Percentiles rank a stretch among this genome's conserved stretches.
Conservation (phyloP, 768 basidiomycete genomes). For the Collybia sp. region DNA sequence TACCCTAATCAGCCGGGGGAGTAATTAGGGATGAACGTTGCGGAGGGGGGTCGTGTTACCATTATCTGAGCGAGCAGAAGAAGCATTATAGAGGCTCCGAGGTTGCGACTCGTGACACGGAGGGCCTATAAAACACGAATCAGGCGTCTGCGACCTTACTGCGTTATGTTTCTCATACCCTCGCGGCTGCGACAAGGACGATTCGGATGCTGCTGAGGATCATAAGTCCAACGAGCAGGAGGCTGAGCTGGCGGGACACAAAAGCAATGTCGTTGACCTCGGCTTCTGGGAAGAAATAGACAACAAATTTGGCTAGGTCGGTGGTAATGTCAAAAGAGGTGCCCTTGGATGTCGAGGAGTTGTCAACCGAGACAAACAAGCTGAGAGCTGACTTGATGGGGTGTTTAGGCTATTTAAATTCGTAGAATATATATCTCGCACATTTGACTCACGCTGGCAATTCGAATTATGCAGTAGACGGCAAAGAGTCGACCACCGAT, state of each 20-base stretch:
- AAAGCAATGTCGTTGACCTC: constrained; percentile 30
- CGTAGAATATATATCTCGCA: background rate
- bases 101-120: constrained; percentile 60
- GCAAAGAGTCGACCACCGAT: constrained; percentile 52
- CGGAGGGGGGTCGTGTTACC: constrained; percentile 36
- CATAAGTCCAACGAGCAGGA: constrained; percentile 71
- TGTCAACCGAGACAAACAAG: constrained; percentile 33
- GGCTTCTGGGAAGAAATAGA: constrained; percentile 18
- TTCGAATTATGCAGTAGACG: constrained; percentile 60
- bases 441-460: constrained; percentile 46
- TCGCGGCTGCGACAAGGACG: constrained; percentile 64
- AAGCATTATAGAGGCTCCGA: constrained; percentile 73
- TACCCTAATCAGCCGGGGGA: constrained; percentile 42
- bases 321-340: constrained; percentile 39
- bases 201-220: constrained; percentile 68
- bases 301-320: constrained; percentile 25
- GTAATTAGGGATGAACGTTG: background rate
- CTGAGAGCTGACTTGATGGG: constrained; percentile 43
- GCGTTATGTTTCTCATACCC: constrained; percentile 29
- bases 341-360: constrained; percentile 19
- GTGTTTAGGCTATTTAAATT: constrained; percentile 1
- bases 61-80: constrained; percentile 79
- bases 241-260: constrained; percentile 48
- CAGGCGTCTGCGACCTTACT: background rate
- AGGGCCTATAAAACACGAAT: constrained; percentile 34